Base-by-base conservation (phyloP, 2,329 filamentous ascomycete species). In the Davidsoniella neocaledoniae region DNA sequence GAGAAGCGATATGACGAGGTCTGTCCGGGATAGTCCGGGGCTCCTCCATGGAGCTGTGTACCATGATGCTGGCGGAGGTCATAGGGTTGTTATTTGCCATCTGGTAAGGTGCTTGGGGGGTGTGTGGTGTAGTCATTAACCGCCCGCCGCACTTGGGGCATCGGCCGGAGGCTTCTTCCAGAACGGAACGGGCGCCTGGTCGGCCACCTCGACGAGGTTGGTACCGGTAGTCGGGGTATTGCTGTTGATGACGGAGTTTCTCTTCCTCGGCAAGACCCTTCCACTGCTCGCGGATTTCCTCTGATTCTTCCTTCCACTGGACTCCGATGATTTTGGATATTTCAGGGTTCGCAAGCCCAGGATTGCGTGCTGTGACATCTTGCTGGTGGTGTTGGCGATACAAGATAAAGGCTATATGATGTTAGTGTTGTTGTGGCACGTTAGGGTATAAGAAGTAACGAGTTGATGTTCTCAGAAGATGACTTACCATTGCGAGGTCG, bases 281-380 rank as follows among this genome's bases (percentile, higher is more conserved):
- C 91, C 91, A 98, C 62, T 81, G 75, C 55, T 79, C 76, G 66
- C 94, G 94, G 51, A 80, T 73, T 48, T 83, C 77, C 21, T 81
- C 73, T 3, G 79, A 67, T 60, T 93, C 80, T 50, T 79, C 74
- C 59, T 82, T 79, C 91, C 91, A 98, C 74, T 88, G 82, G 62
- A 86, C 78, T 48, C 90, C 90, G 57, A 96, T 94, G 58, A 96
- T 93, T 66, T 95, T 95, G 56, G 90, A 95, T 58, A 96, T 94
- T 48, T 95, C 86, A 2, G 90, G 90, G 64, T 96, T 96, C 43
- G 88, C 81, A 56, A 95, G 76, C 42, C 86, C 84, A n/a, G 88
- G 90, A 59, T 95, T 77, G 57, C 85, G 75, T 49, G 79, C 73
- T 37, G 88, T 83, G 46, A 96, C 86, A 45, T 77, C 72, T 16